Percentiles rank a stretch among this genome's conserved stretches.
These are phyloP conservation scores for Spergularia azorica DNA, from an alignment of 179 eudicot genomes.

Conservation along the genomic window DNA sequence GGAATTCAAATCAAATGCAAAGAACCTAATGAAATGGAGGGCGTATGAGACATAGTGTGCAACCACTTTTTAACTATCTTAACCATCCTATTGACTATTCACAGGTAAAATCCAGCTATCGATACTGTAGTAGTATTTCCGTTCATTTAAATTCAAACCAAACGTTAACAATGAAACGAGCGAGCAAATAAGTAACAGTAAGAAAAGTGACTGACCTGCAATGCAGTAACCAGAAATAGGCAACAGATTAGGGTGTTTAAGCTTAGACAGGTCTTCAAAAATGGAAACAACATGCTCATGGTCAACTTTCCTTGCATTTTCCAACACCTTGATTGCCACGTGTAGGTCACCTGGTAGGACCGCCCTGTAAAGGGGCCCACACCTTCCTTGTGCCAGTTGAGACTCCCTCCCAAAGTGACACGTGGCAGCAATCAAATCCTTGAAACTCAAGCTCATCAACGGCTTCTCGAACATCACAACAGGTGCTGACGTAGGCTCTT, in stretches of 20 bases:
- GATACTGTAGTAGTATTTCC: no score
- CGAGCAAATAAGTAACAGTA: not conserved
- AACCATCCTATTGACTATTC: no score
- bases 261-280: slow-evolving; percentile 66
- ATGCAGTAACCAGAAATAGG: slow-evolving; percentile 92
- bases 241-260: slow-evolving; percentile 82
- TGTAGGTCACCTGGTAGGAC: slow-evolving; percentile 88
- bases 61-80: no score
- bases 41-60: no score
- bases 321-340: slow-evolving; percentile 94
- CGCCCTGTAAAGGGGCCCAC: slow-evolving; percentile 88
- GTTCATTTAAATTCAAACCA: no score
- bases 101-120: no score
- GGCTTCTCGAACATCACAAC: slow-evolving; percentile 99
- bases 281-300: slow-evolving; percentile 44
- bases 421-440: slow-evolving; percentile 88
- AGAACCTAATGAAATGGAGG: no score
- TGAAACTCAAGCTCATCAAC: slow-evolving; percentile 79
- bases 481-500: slow-evolving; percentile 60
- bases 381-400: slow-evolving; percentile 70
- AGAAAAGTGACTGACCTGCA: slow-evolving; percentile 56
- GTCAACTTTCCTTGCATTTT: slow-evolving; percentile 56
- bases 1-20: no score
- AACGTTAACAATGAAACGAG: no score
- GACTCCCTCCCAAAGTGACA: slow-evolving; percentile 86